Conservation (phyloP, 2,329 filamentous ascomycete species). For the Trichoderma simmonsii region DNA sequence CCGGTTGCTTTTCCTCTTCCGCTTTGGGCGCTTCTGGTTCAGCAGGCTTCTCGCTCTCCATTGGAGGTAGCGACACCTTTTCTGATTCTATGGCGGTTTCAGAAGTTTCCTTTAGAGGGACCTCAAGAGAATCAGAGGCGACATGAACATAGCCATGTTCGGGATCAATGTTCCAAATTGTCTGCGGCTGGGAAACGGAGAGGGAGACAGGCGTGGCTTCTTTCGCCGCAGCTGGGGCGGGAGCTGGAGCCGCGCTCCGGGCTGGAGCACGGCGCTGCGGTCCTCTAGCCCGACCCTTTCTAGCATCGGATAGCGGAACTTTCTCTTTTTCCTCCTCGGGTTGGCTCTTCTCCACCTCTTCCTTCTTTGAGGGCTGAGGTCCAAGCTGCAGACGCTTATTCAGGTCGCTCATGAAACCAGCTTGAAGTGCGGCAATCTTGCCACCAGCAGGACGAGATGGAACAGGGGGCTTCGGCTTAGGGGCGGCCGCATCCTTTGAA, state of each 20-base stretch:
- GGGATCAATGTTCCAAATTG: conserved; percentile 51
- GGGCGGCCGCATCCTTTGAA: conserved; percentile 41
- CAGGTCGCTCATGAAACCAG: conserved; percentile 87
- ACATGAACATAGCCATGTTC: conserved; percentile 44
- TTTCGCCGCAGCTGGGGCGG: conserved; percentile 25
- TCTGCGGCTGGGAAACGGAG: conserved; percentile 44
- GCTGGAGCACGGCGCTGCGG: conserved; percentile 72
- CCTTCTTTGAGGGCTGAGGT: conserved; percentile 74
- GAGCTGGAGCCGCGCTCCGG: conserved; percentile 43
- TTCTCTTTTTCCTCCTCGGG: conserved; percentile 63
- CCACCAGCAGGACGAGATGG: conserved; percentile 70
- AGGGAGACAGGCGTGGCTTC: background rate
- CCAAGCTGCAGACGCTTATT: conserved; percentile 86
- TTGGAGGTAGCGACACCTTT: background rate
- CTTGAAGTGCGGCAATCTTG: conserved; percentile 89
- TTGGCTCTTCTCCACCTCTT: conserved; percentile 59
- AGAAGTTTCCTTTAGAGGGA: conserved; percentile 6
- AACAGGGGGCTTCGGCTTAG: conserved; percentile 78
- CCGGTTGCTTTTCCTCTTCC: background rate
- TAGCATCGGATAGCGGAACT: conserved; percentile 78
- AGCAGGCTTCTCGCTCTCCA: conserved; percentile 1
- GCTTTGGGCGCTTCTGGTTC: conserved; percentile 1
- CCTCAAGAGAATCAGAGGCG: conserved; percentile 16
- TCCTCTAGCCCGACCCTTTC: conserved; percentile 85
- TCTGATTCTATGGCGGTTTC: background rate